Evolutionary conservation across 164 flowering plant genomes (phyloP), one percentile per base, ranked within the genome.

Genomic region (Cinnamomum micranthum): DNA sequence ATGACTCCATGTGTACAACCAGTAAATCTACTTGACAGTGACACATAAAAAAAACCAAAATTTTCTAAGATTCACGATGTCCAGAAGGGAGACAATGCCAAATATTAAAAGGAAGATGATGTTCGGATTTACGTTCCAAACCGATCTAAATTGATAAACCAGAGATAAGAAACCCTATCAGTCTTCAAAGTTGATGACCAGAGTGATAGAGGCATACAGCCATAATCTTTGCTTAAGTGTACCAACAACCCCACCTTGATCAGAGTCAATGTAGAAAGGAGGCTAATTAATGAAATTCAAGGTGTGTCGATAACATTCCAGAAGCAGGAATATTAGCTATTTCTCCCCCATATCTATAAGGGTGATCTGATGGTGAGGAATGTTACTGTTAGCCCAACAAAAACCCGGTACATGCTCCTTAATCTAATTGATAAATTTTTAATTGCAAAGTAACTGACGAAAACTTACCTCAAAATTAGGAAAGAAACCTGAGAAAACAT

Each of bases 391-490:
- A 41, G 47, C 47, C 41, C 47, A 28, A 19, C 31, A 68, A 65
- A 20, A 14, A 67, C 35, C 47, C 6, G 10, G 4, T 14, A 14
- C 10, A 31, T 67, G 41, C 15, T 67, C 20, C n/a, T 51, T 20
- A 14, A 68, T 35, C 35, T 31, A 1, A 20, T 35, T 17, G 11
- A 15, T 10, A n/a, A 35, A 23, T 9, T 4, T 41, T 6, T 6
- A 64, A 65, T 31, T 23, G 35, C 35, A 59, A 58, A 41, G 15
- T 1, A 22, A 25, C 23, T 25, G 19, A 14, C 11, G 12, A 13
- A 60, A 23, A 50, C 13, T 76, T 81, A 90, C 94, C 92, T 87
- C 84, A 74, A 75, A 80, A 52, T 71, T 83, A 65, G 88, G 83
- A 79, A 83, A 77, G 84, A 80, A 71, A 33, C 79, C 73, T 33